Conservation (phyloP, 345 rosid genomes). For the Luvunga scandens region DNA sequence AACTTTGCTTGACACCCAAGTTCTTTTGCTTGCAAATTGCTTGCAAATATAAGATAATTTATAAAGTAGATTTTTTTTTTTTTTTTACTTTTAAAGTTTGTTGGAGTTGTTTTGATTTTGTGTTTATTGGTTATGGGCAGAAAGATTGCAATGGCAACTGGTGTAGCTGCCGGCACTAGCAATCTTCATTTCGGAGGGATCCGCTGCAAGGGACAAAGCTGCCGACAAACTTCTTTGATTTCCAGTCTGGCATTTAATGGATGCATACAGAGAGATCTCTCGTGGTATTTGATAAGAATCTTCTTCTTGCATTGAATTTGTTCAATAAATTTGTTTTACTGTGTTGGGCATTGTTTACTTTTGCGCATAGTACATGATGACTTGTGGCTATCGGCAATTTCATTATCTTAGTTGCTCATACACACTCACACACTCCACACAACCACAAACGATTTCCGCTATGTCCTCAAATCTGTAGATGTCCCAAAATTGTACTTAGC, state of each 20-base stretch:
- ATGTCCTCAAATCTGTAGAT: neutral
- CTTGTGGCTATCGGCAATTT: neutral
- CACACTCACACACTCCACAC: neutral
- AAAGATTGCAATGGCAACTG: conserved; percentile 46
- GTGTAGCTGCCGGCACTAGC: conserved; percentile 47
- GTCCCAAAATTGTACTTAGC: neutral
- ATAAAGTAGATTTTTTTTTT: neutral
- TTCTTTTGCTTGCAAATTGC: neutral
- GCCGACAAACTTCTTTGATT: conserved; percentile 35
- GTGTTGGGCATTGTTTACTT: neutral
- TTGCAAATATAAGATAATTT: neutral
- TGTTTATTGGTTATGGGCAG: conserved; percentile 18
- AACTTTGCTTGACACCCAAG: neutral
- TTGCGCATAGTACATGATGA: neutral
- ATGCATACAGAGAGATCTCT: conserved; percentile 45
- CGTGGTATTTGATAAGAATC: conserved; percentile 47
- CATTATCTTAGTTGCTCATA: neutral
- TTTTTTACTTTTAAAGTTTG: neutral
- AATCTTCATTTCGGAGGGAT: conserved; percentile 34
- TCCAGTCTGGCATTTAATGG: conserved; percentile 37
- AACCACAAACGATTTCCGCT: neutral
- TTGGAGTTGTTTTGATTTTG: neutral
- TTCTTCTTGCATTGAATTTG: conserved; percentile 6
- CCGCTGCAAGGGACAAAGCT: conserved; percentile 31
- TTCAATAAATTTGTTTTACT: neutral